phyloP scores from a whole-genome alignment of 2,329 filamentous ascomycete genomes.

The Ophiostoma sp. region DNA sequence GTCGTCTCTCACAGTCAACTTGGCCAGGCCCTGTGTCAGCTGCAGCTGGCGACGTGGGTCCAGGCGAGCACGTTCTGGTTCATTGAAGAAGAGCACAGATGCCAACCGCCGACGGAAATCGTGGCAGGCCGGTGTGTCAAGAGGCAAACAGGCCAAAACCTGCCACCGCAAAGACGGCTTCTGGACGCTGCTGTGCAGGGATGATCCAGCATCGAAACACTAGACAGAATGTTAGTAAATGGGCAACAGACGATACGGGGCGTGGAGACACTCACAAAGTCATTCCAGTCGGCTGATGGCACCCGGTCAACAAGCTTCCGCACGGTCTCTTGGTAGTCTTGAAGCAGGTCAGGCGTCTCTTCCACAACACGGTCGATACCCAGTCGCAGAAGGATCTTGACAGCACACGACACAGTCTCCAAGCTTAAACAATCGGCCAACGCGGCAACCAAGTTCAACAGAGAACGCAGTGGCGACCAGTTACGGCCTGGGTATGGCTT shows the following conservation, averaged over 20 bases:
- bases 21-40: conserved; percentile 45
- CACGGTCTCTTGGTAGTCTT: conserved; percentile 46
- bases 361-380: conserved; percentile 54
- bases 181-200: conserved; percentile 49
- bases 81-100: conserved; percentile 60
- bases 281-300: conserved; percentile 39
- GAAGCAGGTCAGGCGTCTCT: conserved; percentile 45
- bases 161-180: conserved; percentile 56
- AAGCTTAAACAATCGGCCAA: conserved; percentile 41
- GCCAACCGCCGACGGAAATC: conserved; percentile 68
- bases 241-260: conserved; percentile 34
- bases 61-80: conserved; percentile 44
- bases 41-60: conserved; percentile 42
- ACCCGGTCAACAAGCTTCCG: conserved; percentile 47
- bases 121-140: conserved; percentile 50
- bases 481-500: conserved; percentile 38
- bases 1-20: conserved; percentile 36
- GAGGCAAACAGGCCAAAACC: conserved; percentile 60
- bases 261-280: conserved; percentile 38
- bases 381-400: conserved; percentile 54
- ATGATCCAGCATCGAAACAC: conserved; percentile 53
- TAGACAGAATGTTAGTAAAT: conserved; percentile 26
- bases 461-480: conserved; percentile 48
- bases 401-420: conserved; percentile 42
- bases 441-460: conserved; percentile 45